These are phyloP conservation scores for Cladosporium austrohemisphaericum DNA, from an alignment of 2,329 filamentous ascomycete genomes.

Conservation along the genomic window DNA sequence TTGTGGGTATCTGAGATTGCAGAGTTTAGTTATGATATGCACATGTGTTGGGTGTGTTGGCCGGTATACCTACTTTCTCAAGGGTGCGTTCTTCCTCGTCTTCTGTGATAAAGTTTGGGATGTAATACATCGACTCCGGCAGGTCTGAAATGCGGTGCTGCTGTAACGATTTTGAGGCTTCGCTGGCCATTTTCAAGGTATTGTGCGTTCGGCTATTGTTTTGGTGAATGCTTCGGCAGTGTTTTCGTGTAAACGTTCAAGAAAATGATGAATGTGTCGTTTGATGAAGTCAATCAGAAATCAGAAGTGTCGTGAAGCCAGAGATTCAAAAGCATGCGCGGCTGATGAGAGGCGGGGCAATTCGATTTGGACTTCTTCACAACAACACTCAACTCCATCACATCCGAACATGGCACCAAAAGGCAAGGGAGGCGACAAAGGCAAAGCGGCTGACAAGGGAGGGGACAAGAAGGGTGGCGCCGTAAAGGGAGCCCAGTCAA, in stretches of 20 bases:
- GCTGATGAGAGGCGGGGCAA: too few relatives aligned
- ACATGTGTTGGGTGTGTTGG: too few relatives aligned
- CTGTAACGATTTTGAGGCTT: conserved; percentile 1
- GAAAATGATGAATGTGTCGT: too few relatives aligned
- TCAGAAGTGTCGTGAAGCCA: too few relatives aligned
- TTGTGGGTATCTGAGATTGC: conserved; percentile 41
- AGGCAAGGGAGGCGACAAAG: conserved; percentile 33
- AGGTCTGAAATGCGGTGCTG: conserved; percentile 38
- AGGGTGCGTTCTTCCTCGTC: conserved; percentile 71
- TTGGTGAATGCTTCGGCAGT: too few relatives aligned
- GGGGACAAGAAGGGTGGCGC: conserved; percentile 25
- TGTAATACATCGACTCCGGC: conserved; percentile 72
- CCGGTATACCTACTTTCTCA: conserved; percentile 57
- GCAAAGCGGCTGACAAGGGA: conserved; percentile 26
- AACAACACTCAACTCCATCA: neutral
- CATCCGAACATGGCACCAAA: conserved; percentile 31
- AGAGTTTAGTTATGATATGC: neutral
- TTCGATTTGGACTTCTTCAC: neutral
- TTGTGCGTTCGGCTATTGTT: too few relatives aligned
- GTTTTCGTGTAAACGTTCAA: too few relatives aligned
- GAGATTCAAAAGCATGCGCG: too few relatives aligned
- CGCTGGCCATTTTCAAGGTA: neutral
- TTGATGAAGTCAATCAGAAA: too few relatives aligned
- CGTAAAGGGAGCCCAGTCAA: conserved; percentile 61
- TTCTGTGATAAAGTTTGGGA: conserved; percentile 74